A percentile compares a stretch with the other conserved stretches of the same genome.
phyloP scores from a whole-genome alignment of 495 filamentous ascomycete genomes.

The Xylaria cubensis region DNA sequence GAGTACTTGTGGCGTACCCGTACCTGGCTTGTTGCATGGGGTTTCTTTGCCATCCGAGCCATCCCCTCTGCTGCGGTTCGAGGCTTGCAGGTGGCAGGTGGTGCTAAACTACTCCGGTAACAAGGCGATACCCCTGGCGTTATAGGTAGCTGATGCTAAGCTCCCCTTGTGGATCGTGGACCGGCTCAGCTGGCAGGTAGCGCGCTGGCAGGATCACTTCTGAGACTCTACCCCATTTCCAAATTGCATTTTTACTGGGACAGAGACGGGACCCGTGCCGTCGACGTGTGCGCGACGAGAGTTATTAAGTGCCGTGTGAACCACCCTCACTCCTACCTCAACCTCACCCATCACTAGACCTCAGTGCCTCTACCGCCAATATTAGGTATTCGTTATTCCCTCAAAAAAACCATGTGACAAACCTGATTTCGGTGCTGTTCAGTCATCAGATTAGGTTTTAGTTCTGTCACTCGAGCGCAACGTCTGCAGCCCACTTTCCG shows the following conservation, averaged over 20 bases:
- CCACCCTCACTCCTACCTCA: background rate
- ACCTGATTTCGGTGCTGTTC: background rate
- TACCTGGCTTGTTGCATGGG: background rate
- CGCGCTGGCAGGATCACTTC: constrained; percentile 6
- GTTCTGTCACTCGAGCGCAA: constrained; percentile 1
- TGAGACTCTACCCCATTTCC: background rate
- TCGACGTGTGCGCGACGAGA: constrained; percentile 1
- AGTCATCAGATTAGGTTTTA: background rate
- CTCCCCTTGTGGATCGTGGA: background rate
- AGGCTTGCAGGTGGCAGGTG: constrained; percentile 21
- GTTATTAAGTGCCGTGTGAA: constrained; percentile 19
- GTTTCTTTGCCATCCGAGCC: background rate
- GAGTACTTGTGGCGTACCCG: background rate
- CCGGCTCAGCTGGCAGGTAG: constrained; percentile 14
- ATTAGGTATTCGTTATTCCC: background rate
- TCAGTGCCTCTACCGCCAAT: background rate
- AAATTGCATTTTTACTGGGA: background rate
- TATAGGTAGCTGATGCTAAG: constrained; percentile 17
- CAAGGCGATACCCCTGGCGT: constrained; percentile 23
- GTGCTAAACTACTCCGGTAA: constrained; percentile 18
- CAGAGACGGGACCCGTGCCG: background rate
- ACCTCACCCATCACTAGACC: constrained; percentile 11
- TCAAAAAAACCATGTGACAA: constrained; percentile 1
- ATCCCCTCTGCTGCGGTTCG: constrained; percentile 21
- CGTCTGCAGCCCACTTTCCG: constrained; percentile 25